Evolutionary conservation across 768 basidiomycete species (phyloP), one percentile per base, ranked within the genome.

Genomic region (Boletus subcaerulescens): DNA sequence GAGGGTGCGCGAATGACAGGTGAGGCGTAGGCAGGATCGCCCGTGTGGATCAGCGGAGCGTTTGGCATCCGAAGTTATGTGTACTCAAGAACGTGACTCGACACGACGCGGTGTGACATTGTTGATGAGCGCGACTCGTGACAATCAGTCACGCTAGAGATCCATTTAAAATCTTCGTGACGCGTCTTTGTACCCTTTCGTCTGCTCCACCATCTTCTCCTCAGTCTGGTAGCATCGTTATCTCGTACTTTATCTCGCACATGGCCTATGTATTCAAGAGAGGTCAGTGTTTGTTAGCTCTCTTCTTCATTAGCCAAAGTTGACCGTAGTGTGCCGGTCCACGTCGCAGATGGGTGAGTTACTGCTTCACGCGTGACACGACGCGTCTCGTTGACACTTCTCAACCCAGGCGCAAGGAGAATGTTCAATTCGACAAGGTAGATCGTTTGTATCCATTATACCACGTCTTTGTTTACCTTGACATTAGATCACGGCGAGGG

Each of bases 361-460:
- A 32, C 40, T 53, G 53, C 50, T 24, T 40, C 44, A 17, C 45
- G 26, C 42, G 52, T 33, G 58, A 55, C 41, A 53, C 55, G 49
- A 69, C 68, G 69, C 69, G 69, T 67, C 53, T 48, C 52, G 26
- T 53, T 60, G 14, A 61, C 52, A 31, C 32, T 33, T 44, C 48
- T 42, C 17, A 26, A 47, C 33, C 47, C 65, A 86, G 87, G 55
- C 91, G 93, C 59, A 93, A 93, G 73, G 93, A 96, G 73, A 87
- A 85, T 68, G 89, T 96, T 49, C 87, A 91, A 63, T 96, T 96
- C 65, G 93, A 96, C 67, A 96, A 96, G 80, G 93, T 87, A 61
- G 58, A 78, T 57, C 55, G 50, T 38, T 2, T 44, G 52, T 32
- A 11, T 55, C 41, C 12, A 55, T 48, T 45, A 32, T 45, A 45